Percentiles rank a stretch among this genome's conserved stretches.
These are phyloP conservation scores for Dioscorea alata DNA, from an alignment of 106 monocot species.

Conservation along the genomic window DNA sequence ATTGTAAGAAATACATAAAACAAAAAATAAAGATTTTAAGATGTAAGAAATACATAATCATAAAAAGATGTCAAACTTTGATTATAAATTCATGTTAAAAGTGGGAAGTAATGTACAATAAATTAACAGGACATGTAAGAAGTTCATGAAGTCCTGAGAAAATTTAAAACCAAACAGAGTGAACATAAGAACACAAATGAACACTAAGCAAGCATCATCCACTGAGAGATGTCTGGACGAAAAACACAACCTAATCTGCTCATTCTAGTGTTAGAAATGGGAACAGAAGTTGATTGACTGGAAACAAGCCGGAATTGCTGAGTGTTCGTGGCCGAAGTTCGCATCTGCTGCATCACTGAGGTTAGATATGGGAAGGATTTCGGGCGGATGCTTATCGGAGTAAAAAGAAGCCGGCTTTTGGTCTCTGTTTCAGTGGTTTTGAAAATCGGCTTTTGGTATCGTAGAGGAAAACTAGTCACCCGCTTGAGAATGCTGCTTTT, in stretches of 20 bases:
- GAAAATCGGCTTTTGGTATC: slow-evolving; percentile 6
- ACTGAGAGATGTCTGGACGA: slow-evolving; percentile 3
- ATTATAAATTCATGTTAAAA: too few species aligned
- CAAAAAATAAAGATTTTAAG: too few species aligned
- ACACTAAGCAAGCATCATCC: background rate
- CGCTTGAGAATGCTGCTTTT: slow-evolving; percentile 5
- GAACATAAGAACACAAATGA: background rate
- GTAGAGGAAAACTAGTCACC: slow-evolving; percentile 5
- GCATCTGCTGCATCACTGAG: slow-evolving; percentile 41
- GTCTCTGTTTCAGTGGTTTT: slow-evolving; percentile 19
- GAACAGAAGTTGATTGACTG: slow-evolving; percentile 1
- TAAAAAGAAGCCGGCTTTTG: slow-evolving; percentile 35
- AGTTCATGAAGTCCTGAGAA: background rate
- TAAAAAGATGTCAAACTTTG: too few species aligned
- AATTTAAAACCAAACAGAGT: background rate
- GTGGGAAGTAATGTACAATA: too few species aligned
- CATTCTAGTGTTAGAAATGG: slow-evolving; percentile 1
- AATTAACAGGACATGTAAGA: background rate
- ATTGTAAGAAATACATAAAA: too few species aligned
- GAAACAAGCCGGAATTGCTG: slow-evolving; percentile 27
- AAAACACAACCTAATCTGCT: slow-evolving; percentile 3
- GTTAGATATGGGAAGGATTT: slow-evolving; percentile 37
- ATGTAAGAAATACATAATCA: too few species aligned
- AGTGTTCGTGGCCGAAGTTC: slow-evolving; percentile 8
- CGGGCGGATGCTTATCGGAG: slow-evolving; percentile 31